phyloP scores from a whole-genome alignment of 371 early-diverging fungal species.

The Rhizomucor pusillus region DNA sequence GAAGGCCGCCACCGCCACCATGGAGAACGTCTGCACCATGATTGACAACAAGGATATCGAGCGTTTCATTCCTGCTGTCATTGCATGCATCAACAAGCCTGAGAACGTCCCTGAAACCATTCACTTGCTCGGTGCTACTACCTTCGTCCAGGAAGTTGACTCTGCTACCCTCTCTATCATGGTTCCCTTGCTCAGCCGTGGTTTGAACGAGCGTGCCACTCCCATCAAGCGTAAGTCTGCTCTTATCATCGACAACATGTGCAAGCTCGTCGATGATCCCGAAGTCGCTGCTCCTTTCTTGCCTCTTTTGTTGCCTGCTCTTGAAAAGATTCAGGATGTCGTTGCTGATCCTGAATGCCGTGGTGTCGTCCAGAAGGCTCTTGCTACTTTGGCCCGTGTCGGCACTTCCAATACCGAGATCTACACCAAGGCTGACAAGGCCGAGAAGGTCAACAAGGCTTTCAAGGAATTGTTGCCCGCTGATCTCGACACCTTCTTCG shows the following conservation, averaged over 20 bases:
- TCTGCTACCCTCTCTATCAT: slow-evolving; percentile 79
- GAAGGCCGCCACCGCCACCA: slow-evolving; percentile 47
- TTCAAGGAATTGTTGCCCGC: slow-evolving; percentile 40
- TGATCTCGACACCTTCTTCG: slow-evolving; percentile 37
- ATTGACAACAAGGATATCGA: slow-evolving; percentile 56
- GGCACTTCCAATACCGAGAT: slow-evolving; percentile 23
- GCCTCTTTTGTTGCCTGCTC: slow-evolving; percentile 73
- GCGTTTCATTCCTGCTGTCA: slow-evolving; percentile 61
- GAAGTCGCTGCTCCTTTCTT: slow-evolving; percentile 78
- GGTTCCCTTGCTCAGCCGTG: slow-evolving; percentile 75
- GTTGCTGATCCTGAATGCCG: slow-evolving; percentile 81
- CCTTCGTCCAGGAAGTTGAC: slow-evolving; percentile 79
- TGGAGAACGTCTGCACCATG: slow-evolving; percentile 46
- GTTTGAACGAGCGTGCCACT: slow-evolving; percentile 63
- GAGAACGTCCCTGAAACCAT: slow-evolving; percentile 65
- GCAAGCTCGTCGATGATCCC: slow-evolving; percentile 79
- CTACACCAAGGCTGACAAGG: slow-evolving; percentile 41
- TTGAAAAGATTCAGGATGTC: slow-evolving; percentile 71
- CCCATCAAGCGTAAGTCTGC: slow-evolving; percentile 77
- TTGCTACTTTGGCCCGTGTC: slow-evolving; percentile 36
- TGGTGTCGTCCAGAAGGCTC: slow-evolving; percentile 53
- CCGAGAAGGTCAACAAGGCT: slow-evolving; percentile 40
- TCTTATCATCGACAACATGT: slow-evolving; percentile 86
- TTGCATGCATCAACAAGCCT: slow-evolving; percentile 62
- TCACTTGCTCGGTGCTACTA: slow-evolving; percentile 64